Evolutionary conservation across 345 rosid species (phyloP), one percentile per base, ranked within the genome.

Genomic region (Geranium rotundifolium): DNA sequence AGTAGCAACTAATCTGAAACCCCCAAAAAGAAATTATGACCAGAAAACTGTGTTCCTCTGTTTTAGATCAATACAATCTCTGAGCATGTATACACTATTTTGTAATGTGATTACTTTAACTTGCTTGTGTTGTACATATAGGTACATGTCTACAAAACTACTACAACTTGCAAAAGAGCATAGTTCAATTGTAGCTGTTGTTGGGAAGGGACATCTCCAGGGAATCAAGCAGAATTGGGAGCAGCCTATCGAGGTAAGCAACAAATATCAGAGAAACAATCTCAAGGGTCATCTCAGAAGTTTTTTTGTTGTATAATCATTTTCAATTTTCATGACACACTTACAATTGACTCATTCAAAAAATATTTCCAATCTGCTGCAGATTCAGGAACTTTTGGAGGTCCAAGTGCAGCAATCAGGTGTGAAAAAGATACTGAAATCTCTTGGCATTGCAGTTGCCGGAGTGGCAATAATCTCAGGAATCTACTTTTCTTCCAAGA

Each of bases 131-230:
- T 66, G 57, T 81, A 34, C 16, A 58, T 17, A 34, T 67, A 95
- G 97, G 88, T 90, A 80, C 84, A 95, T 95, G 99, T 81, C 99
- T 14, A 81, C 80, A n/a, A 71, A 72, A 17, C 77, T 95, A 69
- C 82, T 82, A 56, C 81, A 73, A 67, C 77, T 75, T 69, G 97
- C 95, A 4, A 74, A 83, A 18, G 90, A 88, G 69, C 95, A 90
- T 61, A 70, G 74, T 65, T 84, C 88, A 23, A 95, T 95, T 1
- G 99, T 93, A 29, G 99, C 96, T 34, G 97, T 93, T 1, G 89
- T 95, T 30, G 99, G 99, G 17, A 95, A 80, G 82, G 97, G 97
- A n/a, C 99, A 95, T 73, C 72, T 95, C 64, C 74, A 76, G 37
- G 99, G 97, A 72, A 95, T 95, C 61, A 80, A 77, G 84, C 84